Evolutionary conservation across 768 basidiomycete species (phyloP).

Genomic region (Solioccasus polychromus): DNA sequence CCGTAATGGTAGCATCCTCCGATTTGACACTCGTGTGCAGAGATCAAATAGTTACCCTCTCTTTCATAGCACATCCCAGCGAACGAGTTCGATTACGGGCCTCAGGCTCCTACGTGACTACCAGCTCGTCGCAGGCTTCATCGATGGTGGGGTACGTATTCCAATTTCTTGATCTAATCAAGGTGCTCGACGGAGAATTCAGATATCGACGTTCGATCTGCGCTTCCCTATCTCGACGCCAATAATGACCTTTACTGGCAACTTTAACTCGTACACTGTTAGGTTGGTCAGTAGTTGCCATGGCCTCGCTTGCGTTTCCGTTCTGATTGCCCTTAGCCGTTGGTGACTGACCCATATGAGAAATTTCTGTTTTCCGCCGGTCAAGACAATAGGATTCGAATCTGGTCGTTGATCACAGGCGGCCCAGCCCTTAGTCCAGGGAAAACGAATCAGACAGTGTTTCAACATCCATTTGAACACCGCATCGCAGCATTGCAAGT

Average conservation of each 20-base stretch:
- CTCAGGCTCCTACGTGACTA: slow-evolving; percentile 48
- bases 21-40: slow-evolving; percentile 55
- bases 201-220: slow-evolving; percentile 64
- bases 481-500: slow-evolving; percentile 51
- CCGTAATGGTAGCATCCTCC: slow-evolving; percentile 55
- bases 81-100: slow-evolving; percentile 50
- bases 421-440: slow-evolving; percentile 23
- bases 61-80: slow-evolving; percentile 34
- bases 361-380: slow-evolving; percentile 68
- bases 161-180: background rate
- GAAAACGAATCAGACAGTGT: slow-evolving; percentile 23
- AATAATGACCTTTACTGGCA: slow-evolving; percentile 47
- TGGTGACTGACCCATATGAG: slow-evolving; percentile 53
- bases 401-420: slow-evolving; percentile 67
- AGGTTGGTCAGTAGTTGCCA: slow-evolving; percentile 44
- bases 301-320: background rate
- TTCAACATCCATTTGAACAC: slow-evolving; percentile 34
- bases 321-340: slow-evolving; percentile 43
- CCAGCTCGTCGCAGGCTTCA: slow-evolving; percentile 54
- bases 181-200: slow-evolving; percentile 1
- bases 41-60: slow-evolving; percentile 38
- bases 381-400: slow-evolving; percentile 59
- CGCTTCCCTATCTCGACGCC: slow-evolving; percentile 51
- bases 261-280: slow-evolving; percentile 52
- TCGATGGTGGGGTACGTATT: slow-evolving; percentile 56